Percentiles rank a stretch among this genome's conserved stretches.
phyloP scores from a whole-genome alignment of 495 filamentous ascomycete genomes.

The Hypoxylon cercidicola region DNA sequence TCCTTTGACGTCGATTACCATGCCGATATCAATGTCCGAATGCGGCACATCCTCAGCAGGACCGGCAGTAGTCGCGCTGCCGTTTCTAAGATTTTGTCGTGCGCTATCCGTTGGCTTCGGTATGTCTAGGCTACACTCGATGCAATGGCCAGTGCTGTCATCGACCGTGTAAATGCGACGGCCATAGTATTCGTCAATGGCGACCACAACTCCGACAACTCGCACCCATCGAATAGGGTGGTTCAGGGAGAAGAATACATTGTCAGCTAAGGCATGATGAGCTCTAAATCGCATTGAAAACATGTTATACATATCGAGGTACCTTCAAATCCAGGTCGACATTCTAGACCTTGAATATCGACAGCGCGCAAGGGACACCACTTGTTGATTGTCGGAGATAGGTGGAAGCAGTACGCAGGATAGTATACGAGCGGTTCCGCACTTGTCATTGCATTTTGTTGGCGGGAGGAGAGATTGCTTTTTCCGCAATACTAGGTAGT shows the following conservation, averaged over 20 bases:
- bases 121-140: conserved; percentile 63
- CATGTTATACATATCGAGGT: conserved; percentile 58
- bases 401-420: conserved; percentile 83
- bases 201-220: conserved; percentile 80
- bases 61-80: conserved; percentile 1
- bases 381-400: conserved; percentile 81
- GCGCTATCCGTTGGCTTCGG: conserved; percentile 26
- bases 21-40: conserved; percentile 68
- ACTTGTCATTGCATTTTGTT: conserved; percentile 64
- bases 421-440: conserved; percentile 59
- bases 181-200: conserved; percentile 70
- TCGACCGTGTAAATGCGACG: conserved; percentile 78
- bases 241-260: conserved; percentile 82
- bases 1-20: conserved; percentile 81
- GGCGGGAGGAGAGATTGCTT: conserved; percentile 15
- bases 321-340: conserved; percentile 75
- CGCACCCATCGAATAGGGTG: conserved; percentile 90
- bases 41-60: conserved; percentile 17
- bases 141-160: conserved; percentile 82
- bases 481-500: conserved; percentile 28
- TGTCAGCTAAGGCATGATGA: conserved; percentile 63
- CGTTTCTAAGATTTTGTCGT: conserved; percentile 8
- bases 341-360: conserved; percentile 72
- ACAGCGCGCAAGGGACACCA: conserved; percentile 83
- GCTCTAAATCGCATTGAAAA: conserved; percentile 3